phyloP scores from a whole-genome alignment of 441 rosid genomes.

The Arabidopsis hybrid region DNA sequence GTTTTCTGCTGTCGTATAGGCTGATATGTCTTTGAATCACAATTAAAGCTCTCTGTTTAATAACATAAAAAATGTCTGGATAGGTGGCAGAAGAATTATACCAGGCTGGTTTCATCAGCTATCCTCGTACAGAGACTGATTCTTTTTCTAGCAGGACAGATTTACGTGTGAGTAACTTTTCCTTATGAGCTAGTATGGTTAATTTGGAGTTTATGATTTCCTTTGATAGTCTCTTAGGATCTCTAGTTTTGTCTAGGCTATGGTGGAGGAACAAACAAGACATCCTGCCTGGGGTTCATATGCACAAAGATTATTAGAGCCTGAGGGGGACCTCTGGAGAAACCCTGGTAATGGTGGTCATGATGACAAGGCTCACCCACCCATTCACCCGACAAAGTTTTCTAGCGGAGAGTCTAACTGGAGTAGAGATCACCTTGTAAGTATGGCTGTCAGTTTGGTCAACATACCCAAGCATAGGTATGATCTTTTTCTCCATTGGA shows the following conservation, averaged over 20 bases:
- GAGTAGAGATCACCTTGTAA: slow-evolving; percentile 92
- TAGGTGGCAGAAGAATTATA: slow-evolving; percentile 98
- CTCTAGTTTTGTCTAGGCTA: slow-evolving; percentile 55
- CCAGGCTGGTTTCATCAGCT: slow-evolving; percentile 96
- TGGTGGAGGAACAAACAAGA: slow-evolving; percentile 83
- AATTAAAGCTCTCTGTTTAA: slow-evolving; percentile 12
- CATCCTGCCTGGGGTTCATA: slow-evolving; percentile 95
- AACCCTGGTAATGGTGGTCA: slow-evolving; percentile 94
- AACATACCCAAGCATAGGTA: slow-evolving; percentile 28
- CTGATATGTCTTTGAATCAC: slow-evolving; percentile 9
- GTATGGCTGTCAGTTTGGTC: slow-evolving; percentile 37
- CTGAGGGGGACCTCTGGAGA: slow-evolving; percentile 86
- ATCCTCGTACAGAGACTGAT: slow-evolving; percentile 99
- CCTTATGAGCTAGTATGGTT: slow-evolving; percentile 27
- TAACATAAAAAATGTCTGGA: slow-evolving; percentile 30
- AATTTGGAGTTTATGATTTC: slow-evolving; percentile 30
- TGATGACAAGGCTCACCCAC: slow-evolving; percentile 99
- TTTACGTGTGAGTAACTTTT: slow-evolving; percentile 77
- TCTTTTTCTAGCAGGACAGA: slow-evolving; percentile 85
- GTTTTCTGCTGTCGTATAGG: slow-evolving; percentile 21
- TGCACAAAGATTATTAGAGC: slow-evolving; percentile 79
- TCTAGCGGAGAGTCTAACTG: slow-evolving; percentile 83
- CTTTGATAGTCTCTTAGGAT: slow-evolving; percentile 36
- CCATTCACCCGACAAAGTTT: slow-evolving; percentile 96
- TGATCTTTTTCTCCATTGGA: slow-evolving; percentile 2